Evolutionary conservation across 208 protist genomes (phyloP), one percentile per base, ranked within the genome.

Genomic region (Crithidia fasciculata): DNA sequence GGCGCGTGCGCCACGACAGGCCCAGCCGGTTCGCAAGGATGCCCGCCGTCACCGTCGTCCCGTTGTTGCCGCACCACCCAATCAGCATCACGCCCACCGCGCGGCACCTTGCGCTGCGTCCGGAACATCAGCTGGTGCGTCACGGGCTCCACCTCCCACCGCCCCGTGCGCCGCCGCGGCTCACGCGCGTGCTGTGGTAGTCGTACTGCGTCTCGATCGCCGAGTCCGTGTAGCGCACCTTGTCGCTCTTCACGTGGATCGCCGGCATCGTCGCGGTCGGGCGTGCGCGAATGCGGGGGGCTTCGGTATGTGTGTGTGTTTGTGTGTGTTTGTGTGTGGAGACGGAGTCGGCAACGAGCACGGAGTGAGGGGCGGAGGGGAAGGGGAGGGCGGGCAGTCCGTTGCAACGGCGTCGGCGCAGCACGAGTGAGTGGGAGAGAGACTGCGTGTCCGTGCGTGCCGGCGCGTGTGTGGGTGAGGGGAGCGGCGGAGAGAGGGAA

Each of bases 21-120:
- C 70, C 80, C 61, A 89, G 81, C 66, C 96, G 82, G 88, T 99
- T 99, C 53, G 99, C 99, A 40, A 99, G 66, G 74, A 99, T 90
- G 39, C 93, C 94, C n/a, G 95, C 98, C 19, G 97, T 98, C 16
- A 99, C 77, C 2, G 98, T 99, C n/a, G 96, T 95, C 62, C 99
- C 99, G 91, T 99, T 99, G 93, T 99, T 99, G 74, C 99, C 99
- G 74, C 98, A 97, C 81, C 91, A 95, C 69, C 99, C 99, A 61
- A 99, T 91, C 53, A 99, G 72, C 96, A 99, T 98, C 37, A 98
- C 57, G 62, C 98, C 98, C 40, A 91, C n/a, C 63, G 19, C 88
- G 83, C 40, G 92, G 87, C 15, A 96, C 87, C 50, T 91, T 95
- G 66, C 87, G 84, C 66, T 96, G 65, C 37, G 98, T 99, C 45